Evolutionary conservation across 179 eudicot species (phyloP).

Genomic region (Vitellaria paradoxa): DNA sequence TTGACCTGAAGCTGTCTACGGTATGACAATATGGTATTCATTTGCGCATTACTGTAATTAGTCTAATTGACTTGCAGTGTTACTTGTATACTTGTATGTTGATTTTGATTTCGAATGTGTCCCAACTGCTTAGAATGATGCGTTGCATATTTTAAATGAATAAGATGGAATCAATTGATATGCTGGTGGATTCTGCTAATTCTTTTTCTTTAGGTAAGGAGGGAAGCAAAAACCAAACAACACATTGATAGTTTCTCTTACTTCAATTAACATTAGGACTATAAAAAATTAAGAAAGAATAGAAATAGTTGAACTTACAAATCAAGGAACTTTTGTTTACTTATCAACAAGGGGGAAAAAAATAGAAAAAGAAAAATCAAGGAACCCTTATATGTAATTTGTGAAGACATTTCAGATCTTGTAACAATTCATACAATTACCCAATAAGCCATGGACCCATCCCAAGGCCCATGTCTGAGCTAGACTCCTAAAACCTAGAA

Average conservation of each 20-base stretch:
- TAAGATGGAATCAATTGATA: background rate
- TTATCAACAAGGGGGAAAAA: no score
- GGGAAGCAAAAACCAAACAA: no score
- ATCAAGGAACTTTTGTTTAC: background rate
- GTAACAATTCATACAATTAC: background rate
- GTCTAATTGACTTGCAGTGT: background rate
- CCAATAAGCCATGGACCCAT: background rate
- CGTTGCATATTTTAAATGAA: background rate
- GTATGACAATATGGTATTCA: constrained; percentile 27
- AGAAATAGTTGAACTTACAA: background rate
- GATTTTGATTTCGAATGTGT: background rate
- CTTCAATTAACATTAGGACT: background rate
- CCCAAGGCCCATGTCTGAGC: background rate
- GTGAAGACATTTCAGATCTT: background rate
- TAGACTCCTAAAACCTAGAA: background rate
- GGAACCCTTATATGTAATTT: no score
- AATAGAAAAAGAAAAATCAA: no score
- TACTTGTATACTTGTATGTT: background rate
- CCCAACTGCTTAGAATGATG: background rate
- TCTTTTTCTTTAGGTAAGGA: no score
- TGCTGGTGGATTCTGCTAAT: background rate
- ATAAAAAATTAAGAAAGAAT: background rate
- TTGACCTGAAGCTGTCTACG: constrained; percentile 84
- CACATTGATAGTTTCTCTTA: background rate
- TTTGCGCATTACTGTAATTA: background rate